Conservation (phyloP, 345 rosid species). For the Schrenkiella parvula region DNA sequence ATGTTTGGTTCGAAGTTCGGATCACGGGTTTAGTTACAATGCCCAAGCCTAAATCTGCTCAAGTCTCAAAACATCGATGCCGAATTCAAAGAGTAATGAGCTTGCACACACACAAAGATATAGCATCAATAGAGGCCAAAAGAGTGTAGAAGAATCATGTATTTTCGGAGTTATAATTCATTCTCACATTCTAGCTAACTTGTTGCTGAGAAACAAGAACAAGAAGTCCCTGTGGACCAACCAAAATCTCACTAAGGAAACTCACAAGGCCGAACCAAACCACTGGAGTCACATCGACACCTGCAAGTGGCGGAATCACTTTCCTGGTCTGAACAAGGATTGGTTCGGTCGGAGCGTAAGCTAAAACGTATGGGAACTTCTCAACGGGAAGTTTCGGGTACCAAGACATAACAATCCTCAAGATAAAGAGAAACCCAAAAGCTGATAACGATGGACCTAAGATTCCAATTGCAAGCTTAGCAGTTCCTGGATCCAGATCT, state of each 20-base stretch:
- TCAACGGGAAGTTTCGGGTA: slow-evolving; percentile 85
- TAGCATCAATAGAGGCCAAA: too few species aligned
- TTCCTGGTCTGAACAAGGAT: slow-evolving; percentile 64
- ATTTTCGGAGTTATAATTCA: too few species aligned
- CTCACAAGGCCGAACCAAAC: slow-evolving; percentile 84
- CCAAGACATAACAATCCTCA: slow-evolving; percentile 93
- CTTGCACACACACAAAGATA: too few species aligned
- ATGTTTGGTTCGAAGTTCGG: too few species aligned
- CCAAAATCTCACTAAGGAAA: slow-evolving; percentile 80
- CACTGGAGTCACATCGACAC: slow-evolving; percentile 89
- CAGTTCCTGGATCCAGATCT: slow-evolving; percentile 73
- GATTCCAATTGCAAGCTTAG: slow-evolving; percentile 60
- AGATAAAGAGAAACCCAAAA: slow-evolving; percentile 63
- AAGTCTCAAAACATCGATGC: too few species aligned
- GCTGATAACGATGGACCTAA: slow-evolving; percentile 73
- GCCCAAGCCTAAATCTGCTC: too few species aligned
- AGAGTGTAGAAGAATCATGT: too few species aligned
- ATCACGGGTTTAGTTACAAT: too few species aligned
- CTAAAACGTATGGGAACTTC: slow-evolving; percentile 79
- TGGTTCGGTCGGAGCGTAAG: slow-evolving; percentile 92
- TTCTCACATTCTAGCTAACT: slow-evolving; percentile 39
- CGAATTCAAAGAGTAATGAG: too few species aligned
- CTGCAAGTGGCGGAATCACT: slow-evolving; percentile 84
- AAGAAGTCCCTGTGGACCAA: slow-evolving; percentile 91
- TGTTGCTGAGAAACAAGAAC: slow-evolving; percentile 86